Evolutionary conservation across 208 protist genomes (phyloP).

Genomic region (Giardia muris): DNA sequence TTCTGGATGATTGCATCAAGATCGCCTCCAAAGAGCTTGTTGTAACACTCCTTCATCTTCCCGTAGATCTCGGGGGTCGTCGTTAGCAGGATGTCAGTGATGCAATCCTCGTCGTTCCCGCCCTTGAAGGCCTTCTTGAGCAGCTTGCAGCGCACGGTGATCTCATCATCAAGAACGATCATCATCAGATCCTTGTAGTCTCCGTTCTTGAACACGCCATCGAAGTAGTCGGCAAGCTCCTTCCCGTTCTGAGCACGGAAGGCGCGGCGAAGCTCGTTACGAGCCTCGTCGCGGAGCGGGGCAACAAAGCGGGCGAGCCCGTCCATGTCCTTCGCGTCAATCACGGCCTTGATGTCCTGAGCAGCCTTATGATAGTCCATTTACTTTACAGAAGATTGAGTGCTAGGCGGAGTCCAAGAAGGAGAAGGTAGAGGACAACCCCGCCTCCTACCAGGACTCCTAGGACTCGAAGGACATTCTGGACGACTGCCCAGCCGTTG

Average conservation of each 20-base stretch:
- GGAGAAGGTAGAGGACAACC: background rate
- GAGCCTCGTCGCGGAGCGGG: background rate
- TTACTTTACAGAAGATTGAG: too few relatives aligned
- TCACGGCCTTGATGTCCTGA: background rate
- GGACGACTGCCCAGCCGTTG: background rate
- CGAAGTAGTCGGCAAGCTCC: background rate
- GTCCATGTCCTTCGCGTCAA: constrained; percentile 1
- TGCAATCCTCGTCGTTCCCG: background rate
- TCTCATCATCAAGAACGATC: background rate
- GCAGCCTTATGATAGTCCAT: too few relatives aligned
- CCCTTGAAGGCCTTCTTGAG: constrained; percentile 7
- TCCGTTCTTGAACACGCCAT: background rate
- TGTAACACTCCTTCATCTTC: background rate
- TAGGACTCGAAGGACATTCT: background rate
- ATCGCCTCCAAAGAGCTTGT: background rate
- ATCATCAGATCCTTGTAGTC: constrained; percentile 6
- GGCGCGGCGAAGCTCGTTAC: background rate
- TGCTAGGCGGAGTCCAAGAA: background rate
- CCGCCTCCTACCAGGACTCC: background rate
- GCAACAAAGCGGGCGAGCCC: background rate
- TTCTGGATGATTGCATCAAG: background rate
- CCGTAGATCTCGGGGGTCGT: background rate
- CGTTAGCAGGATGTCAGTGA: background rate
- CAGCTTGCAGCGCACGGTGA: background rate
- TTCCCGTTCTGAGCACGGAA: background rate